These are phyloP conservation scores for Cystofilobasidium bisporidii DNA, from an alignment of 768 basidiomycete genomes.

Conservation along the genomic window DNA sequence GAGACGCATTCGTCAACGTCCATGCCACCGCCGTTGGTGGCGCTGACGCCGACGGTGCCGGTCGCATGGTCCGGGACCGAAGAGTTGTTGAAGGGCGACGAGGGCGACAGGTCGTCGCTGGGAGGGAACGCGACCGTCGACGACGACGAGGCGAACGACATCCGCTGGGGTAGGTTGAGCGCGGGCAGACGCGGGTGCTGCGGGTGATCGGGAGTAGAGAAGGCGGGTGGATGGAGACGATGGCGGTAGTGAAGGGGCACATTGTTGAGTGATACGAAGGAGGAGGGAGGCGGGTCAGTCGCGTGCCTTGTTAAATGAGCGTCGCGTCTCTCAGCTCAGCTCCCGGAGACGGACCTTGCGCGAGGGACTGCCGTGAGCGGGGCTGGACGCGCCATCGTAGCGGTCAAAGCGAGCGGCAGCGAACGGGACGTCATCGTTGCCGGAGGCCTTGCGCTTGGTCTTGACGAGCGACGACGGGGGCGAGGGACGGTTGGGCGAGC, in stretches of 20 bases:
- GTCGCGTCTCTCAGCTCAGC: neutral
- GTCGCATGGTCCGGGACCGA: neutral
- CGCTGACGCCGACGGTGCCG: neutral
- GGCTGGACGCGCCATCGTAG: neutral
- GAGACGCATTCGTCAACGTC: neutral
- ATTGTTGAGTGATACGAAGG: too few relatives aligned
- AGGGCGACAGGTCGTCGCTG: neutral
- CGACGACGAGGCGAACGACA: neutral
- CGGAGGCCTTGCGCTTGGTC: conserved; percentile 1
- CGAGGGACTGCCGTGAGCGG: neutral
- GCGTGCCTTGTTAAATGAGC: too few relatives aligned
- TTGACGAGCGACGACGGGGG: neutral
- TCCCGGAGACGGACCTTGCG: conserved; percentile 1
- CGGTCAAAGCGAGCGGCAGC: neutral
- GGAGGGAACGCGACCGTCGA: neutral
- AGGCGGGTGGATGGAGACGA: neutral
- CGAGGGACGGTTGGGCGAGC: neutral
- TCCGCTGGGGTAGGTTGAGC: neutral
- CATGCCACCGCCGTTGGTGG: neutral
- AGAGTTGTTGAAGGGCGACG: neutral
- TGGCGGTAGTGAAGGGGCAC: neutral
- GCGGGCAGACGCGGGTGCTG: conserved; percentile 4
- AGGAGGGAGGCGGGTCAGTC: neutral
- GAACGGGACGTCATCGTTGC: neutral
- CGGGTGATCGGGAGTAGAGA: too few relatives aligned